A percentile compares a stretch with the other conserved stretches of the same genome.
phyloP scores from a whole-genome alignment of 257 asterid species.

The Solanum lycopersicoides region DNA sequence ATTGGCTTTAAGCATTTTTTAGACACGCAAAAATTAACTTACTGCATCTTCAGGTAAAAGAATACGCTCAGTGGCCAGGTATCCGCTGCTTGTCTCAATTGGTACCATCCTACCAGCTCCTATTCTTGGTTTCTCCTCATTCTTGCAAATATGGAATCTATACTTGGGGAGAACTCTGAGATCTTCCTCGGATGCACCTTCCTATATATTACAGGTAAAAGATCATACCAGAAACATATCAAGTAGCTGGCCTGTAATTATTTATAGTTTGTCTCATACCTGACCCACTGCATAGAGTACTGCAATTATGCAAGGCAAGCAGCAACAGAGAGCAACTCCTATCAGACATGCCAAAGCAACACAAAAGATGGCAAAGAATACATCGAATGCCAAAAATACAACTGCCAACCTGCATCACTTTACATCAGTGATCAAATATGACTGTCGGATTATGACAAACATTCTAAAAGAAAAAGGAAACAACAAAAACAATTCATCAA shows the following conservation, averaged over 20 bases:
- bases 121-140: constrained; percentile 37
- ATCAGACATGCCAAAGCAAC: constrained; percentile 89
- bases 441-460: neutral
- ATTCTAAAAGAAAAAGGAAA: neutral
- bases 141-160: constrained; percentile 49
- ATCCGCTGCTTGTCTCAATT: constrained; percentile 51
- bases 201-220: constrained; percentile 32
- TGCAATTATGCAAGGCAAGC: constrained; percentile 98
- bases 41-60: constrained; percentile 91
- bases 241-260: neutral
- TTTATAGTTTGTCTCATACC: constrained; percentile 25
- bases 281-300: constrained; percentile 97
- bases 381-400: constrained; percentile 95
- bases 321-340: constrained; percentile 92
- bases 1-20: neutral
- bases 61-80: constrained; percentile 50
- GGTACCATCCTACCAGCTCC: constrained; percentile 85
- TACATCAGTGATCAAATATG: constrained; percentile 14
- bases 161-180: constrained; percentile 76
- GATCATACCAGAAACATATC: neutral
- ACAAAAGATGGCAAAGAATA: constrained; percentile 93
- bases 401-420: constrained; percentile 84
- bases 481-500: neutral
- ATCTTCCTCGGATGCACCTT: constrained; percentile 97
- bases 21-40: constrained; percentile 16